Evolutionary conservation across 202 grass and related monocot species (phyloP), one percentile per base, ranked within the genome.

Genomic region (Panicum hallii): DNA sequence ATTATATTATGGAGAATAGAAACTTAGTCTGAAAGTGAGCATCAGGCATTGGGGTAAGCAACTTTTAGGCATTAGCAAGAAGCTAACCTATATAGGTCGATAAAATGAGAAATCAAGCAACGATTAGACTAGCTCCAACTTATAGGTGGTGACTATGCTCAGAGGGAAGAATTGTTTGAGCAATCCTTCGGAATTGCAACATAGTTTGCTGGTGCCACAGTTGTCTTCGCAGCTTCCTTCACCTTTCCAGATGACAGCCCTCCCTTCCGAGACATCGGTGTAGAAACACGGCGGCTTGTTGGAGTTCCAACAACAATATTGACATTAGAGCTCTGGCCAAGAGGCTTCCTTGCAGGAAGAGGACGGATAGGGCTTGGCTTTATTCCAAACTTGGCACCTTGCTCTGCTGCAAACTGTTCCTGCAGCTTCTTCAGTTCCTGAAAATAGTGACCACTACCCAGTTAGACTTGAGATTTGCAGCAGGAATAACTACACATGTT

Each of bases 391-490:
- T 87, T 47, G 4, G 80, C 61, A 61, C 94, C 93, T 61, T 98
- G 93, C 77, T 95, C 95, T 16, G 88, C 79, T 41, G 74, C 60
- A 78, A 87, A 91, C 72, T 99, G 96, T 75, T 99, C 96, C 57
- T 96, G 93, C 9, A 94, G 80, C 72, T 90, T 99, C 89, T 90
- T 98, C 53, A 88, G 80, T 75, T 96, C 97, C 97, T 99, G 79
- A 67, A 78, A 81, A 76, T 62, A 69, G 70, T 61, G 72, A 58
- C 5, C 53, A 81, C 26, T 22, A 44, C 14, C 48, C 15, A 3
- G 77, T 77, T 65, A 70, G 32, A 66, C 54, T 72, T 58, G 13
- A 68, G 48, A 74, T 61, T 11, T 42, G 15, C 45, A 71, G 26
- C 55, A 15, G 62, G 44, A 64, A 44, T 13, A 79, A 15, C 10